Evolutionary conservation across 139 green algal species (phyloP), one percentile per base, ranked within the genome.

Genomic region (Deuterostichococcus epilithicus): DNA sequence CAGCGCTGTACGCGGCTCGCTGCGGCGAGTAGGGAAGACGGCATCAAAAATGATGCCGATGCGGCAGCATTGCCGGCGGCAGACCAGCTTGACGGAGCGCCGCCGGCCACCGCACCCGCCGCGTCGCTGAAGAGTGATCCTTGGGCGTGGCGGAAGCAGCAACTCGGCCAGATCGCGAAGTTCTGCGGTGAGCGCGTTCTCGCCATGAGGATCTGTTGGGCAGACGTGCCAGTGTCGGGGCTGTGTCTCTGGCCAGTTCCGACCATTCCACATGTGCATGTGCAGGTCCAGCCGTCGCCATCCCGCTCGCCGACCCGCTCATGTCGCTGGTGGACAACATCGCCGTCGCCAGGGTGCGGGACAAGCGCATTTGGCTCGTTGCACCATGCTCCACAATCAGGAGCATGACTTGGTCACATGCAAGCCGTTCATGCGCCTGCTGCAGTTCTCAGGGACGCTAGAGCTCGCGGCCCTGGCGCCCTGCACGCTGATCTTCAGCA

Each of bases 321-420:
- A 94, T 97, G 91, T 83, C 70, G 20, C 79, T 97, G 25, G 82
- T 92, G 10, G 92, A 96, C 79, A 96, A 89, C 0, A 60, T 92
- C 1, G 89, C 74, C 65, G 81, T 96, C 2, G 90, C 90, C 1
- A 85, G 90, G 79, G 82, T 91, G 52, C 26, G 52, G 42, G 8
- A 13, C 42, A 52, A 23, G 42, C 42, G 10, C 10, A 8, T 13
- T 52, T 23, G 42, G 42, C 10, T 8, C 10, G 8, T 8, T 52
- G 8, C 10, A 52, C 42, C 8, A 52, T 23, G 13, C 42, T 13
- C 42, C 42, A 52, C 42, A 13, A 8, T 60, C 71, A 25, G 26
- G n/a, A n/a, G n/a, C n/a, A n/a, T n/a, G n/a, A 74, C 15, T 30
- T 65, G 8, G 42, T 52, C 10, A 13, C 42, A 8, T 13, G 42